Evolutionary conservation across 768 basidiomycete species (phyloP).

Genomic region (Suillus hirtellus): DNA sequence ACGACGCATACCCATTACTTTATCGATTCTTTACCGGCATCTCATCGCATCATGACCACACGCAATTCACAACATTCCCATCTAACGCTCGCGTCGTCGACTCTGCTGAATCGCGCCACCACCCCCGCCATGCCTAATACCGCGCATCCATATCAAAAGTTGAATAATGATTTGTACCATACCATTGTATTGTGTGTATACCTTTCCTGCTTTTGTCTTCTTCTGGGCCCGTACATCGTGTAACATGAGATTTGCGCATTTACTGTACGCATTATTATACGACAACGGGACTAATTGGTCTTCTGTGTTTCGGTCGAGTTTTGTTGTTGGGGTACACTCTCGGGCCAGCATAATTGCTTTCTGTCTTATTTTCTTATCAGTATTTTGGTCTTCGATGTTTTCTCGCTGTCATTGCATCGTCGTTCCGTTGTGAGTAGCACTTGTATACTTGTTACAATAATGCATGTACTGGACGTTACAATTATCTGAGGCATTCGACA

Average conservation of each 20-base stretch:
- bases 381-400: conserved; percentile 31
- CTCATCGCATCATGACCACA: conserved; percentile 24
- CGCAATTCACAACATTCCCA: conserved; percentile 26
- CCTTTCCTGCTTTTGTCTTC: conserved; percentile 13
- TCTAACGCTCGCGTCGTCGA: conserved; percentile 31
- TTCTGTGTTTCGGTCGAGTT: conserved; percentile 28
- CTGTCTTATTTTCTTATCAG: conserved; percentile 26
- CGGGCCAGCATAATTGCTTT: conserved; percentile 34
- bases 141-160: conserved; percentile 22
- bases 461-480: conserved; percentile 11
- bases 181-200: conserved; percentile 35
- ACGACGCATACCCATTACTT: conserved; percentile 38
- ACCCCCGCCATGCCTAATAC: conserved; percentile 22
- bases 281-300: conserved; percentile 32
- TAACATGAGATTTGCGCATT: conserved; percentile 34
- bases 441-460: conserved; percentile 24
- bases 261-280: conserved; percentile 36
- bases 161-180: conserved; percentile 31
- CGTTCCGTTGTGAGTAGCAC: conserved; percentile 28
- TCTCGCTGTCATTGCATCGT: conserved; percentile 28
- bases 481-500: neutral
- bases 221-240: conserved; percentile 32
- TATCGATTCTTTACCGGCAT: conserved; percentile 29
- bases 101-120: conserved; percentile 33
- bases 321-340: conserved; percentile 29